Conservation (phyloP, 768 basidiomycete genomes). For the Candolleomyces aberdarensis region DNA sequence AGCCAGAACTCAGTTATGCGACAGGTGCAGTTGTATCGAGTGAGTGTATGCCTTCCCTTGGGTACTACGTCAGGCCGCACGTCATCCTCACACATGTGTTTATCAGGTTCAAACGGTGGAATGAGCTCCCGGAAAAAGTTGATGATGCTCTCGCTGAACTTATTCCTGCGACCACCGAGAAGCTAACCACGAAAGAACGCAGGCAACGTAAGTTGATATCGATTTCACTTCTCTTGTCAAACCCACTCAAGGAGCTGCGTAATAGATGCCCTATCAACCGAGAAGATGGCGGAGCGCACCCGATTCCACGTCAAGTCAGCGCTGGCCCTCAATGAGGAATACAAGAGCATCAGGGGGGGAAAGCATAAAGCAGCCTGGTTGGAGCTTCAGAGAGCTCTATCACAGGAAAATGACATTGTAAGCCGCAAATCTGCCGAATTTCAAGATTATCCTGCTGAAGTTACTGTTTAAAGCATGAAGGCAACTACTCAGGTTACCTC, state of each 20-base stretch:
- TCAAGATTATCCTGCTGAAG: too few relatives aligned
- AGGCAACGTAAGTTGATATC: background rate
- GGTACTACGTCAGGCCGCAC: background rate
- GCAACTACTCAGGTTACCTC: too few relatives aligned
- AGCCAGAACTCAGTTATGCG: background rate
- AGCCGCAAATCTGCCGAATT: too few relatives aligned
- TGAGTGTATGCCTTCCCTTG: background rate
- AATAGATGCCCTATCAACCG: too few relatives aligned
- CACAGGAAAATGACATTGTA: background rate
- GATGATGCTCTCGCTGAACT: background rate
- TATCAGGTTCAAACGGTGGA: conserved; percentile 1
- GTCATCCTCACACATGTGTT: background rate
- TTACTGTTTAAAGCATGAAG: too few relatives aligned
- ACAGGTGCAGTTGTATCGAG: background rate
- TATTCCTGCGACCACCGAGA: background rate
- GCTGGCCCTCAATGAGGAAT: background rate
- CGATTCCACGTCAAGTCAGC: background rate
- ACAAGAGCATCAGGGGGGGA: background rate
- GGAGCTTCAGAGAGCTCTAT: background rate
- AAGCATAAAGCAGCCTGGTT: background rate
- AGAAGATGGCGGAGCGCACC: background rate
- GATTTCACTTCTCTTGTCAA: background rate
- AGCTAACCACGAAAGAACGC: background rate
- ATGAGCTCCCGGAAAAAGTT: background rate
- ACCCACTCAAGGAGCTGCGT: too few relatives aligned